Evolutionary conservation across 2,329 filamentous ascomycete species (phyloP), one percentile per base, ranked within the genome.

Genomic region (Diaporthe sp.): DNA sequence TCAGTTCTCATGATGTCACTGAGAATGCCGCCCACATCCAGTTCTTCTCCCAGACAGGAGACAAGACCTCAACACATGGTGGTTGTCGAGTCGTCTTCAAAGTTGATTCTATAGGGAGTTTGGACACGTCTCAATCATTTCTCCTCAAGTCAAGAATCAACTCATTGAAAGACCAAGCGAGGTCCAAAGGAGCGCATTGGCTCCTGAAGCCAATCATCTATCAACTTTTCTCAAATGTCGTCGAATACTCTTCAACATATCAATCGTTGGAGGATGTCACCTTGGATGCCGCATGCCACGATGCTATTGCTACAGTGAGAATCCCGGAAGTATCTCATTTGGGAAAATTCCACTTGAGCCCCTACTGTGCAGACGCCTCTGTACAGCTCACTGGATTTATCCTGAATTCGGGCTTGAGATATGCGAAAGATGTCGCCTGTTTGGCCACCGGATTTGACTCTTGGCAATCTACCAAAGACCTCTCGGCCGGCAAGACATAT

Each of bases 341-440:
- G 52, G 52, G 52, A 17, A 55, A 55, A 30, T 55, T 30, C 28
- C 25, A 55, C 28, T 33, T 55, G 52, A 55, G 52, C 25, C 52
- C 52, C 52, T 55, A 55, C 52, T 55, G 25, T 12, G 52, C 52
- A 30, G 52, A 55, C 19, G 52, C 52, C 25, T 55, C 25, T 6
- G 52, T 55, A 19, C 52, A 55, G 52, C 52, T 55, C 52, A 55
- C 52, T 55, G 52, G 52, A 19, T 55, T 55, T 30, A 13, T 55
- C 25, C 1, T 33, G 25, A 55, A 55, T 30, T 55, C 52, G 52
- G 52, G 52, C 28, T 55, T 55, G 52, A 55, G 10, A 33, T 55
- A 55, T 15, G 3, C 52, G 33, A 55, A 55, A 30, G 52, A 55
- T 55, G 25, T 55, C 4, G 52, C n/a, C 28, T 55, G 52, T 15